Evolutionary conservation across 129 eudicot genomes (phyloP), one percentile per base, ranked within the genome.

Genomic region (Deinandra increscens): DNA sequence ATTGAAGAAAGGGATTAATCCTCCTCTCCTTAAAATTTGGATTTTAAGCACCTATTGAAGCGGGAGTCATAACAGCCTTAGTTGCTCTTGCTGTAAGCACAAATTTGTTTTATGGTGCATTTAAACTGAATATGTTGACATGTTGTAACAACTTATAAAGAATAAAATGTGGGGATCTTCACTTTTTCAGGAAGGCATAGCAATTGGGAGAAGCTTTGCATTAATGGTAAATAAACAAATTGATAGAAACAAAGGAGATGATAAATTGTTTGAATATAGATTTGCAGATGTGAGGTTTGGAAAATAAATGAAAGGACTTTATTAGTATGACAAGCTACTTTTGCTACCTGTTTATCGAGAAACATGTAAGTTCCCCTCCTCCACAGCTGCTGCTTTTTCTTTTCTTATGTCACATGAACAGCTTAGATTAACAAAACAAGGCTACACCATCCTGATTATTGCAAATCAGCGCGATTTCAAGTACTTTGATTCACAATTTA

Each of bases 221-320:
- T 75, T 94, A 23, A 64, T 77, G 66, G 76, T 81, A 37, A 87
- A 94, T 74, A 80, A 89, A 69, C 91, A 80, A 64, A 54, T 85
- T 72, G 99, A 94, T 77, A 97, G 99, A 3, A 93, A 94, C 79
- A n/a, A 94, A 94, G 50, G 99, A 94, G 75, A 94, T 94, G 96
- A 77, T 89, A 64, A n/a, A n/a, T n/a, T n/a, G n/a, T n/a, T n/a
- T n/a, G n/a, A n/a, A n/a, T n/a, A n/a, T n/a, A n/a, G n/a, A n/a
- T n/a, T n/a, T n/a, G n/a, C n/a, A n/a, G n/a, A n/a, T n/a, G n/a
- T n/a, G n/a, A n/a, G n/a, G n/a, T n/a, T n/a, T n/a, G n/a, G n/a
- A n/a, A n/a, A n/a, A n/a, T n/a, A n/a, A n/a, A n/a, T n/a, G n/a
- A n/a, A n/a, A n/a, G n/a, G n/a, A n/a, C n/a, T n/a, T n/a, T n/a